phyloP scores from a whole-genome alignment of 1,284 basidiomycete species.

The Ceratobasidium sp. region DNA sequence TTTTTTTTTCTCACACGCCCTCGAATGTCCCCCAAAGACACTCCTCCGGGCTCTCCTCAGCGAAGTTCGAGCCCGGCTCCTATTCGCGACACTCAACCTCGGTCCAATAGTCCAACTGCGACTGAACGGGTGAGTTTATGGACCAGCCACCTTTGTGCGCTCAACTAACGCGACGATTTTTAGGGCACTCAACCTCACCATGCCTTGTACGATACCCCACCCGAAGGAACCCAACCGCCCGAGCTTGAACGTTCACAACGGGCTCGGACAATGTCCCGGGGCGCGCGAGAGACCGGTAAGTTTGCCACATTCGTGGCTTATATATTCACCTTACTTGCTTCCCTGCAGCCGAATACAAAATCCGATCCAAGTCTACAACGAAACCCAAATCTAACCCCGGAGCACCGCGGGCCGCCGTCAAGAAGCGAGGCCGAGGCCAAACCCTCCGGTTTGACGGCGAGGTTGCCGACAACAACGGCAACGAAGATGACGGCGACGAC shows the following conservation, averaged over 20 bases:
- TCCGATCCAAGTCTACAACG: not conserved
- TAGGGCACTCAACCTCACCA: not conserved
- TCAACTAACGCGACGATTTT: not conserved
- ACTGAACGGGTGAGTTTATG: not conserved
- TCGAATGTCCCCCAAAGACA: too few species aligned
- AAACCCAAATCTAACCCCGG: not conserved
- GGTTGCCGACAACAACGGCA: too few species aligned
- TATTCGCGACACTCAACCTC: slow-evolving; percentile 11
- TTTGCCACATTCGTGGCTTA: not conserved
- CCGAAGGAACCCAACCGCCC: not conserved
- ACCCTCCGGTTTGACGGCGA: not conserved
- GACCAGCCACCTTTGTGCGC: not conserved
- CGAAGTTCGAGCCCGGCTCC: slow-evolving; percentile 20
- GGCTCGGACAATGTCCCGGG: not conserved
- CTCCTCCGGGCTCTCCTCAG: not conserved
- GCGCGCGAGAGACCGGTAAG: not conserved
- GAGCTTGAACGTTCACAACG: not conserved
- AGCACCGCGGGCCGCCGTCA: not conserved
- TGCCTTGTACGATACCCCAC: slow-evolving; percentile 10
- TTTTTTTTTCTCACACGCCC: not conserved
- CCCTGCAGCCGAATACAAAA: not conserved
- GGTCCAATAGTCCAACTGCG: not conserved
- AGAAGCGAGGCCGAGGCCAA: not conserved
- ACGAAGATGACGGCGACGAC: not conserved
- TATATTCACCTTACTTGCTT: too few species aligned